Base-by-base conservation (phyloP, 371 early-diverging fungal genomes). In the Circinella minor region DNA sequence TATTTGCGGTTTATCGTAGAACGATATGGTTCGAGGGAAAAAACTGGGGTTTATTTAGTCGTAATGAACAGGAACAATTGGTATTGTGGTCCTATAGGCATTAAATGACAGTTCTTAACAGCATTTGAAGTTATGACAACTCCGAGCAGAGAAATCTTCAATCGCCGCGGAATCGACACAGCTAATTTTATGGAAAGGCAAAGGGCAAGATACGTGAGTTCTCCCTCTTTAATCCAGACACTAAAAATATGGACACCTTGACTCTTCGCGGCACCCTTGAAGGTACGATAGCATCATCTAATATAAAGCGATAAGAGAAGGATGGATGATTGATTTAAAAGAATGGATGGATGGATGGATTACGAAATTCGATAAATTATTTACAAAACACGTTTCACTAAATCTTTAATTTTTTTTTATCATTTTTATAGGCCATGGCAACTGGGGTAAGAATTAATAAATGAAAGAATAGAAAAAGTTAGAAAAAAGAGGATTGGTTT, bases 261-360 rank as follows among this genome's bases (percentile, higher is more conserved):
- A 74, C 77, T 67, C 80, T 84, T 71, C 81, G 86, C 67, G 88
- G 84, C 70, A 72, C 72, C 47, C 71, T 76, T 64, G 71, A 72
- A 76, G 76, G 76, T 76, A 67, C 38, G 65, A 27, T 57, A 27
- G 27, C 27, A 27, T 27, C 27, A 57, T 57, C 57, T 11, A 57
- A 27, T 18, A 27, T 27, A 27, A 27, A 57, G 54, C 8, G 14
- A 54, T 6, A 6, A 57, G 10, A 18, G 5, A 60, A 62, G 46
- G 67, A 62, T 71, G 66, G 61, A 71, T 72, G 63, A 49, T 49
- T 46, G 14, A 63, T 39, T 43, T 43, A 43, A 43, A 71, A 69
- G 51, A 18, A 69, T 66, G 55, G 62, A 70, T 72, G 72, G 73
- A 76, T 75, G 70, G 67, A 70, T 75, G 64, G 62, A 71, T 69